Evolutionary conservation across 2,329 filamentous ascomycete genomes (phyloP).

Genomic region (Pleoardoris graminearum): DNA sequence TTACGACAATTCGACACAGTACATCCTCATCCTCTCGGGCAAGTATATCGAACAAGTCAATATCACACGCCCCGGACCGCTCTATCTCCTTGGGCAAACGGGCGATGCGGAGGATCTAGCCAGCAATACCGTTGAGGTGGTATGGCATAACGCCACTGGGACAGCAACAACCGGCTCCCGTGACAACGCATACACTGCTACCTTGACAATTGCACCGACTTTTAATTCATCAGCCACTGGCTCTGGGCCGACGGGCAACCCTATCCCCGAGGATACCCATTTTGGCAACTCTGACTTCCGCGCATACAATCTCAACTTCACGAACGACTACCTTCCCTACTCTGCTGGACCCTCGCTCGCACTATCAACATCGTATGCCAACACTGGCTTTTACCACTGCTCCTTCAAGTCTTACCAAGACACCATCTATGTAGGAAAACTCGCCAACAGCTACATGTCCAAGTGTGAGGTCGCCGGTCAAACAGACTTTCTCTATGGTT

Average conservation of each 20-base stretch:
- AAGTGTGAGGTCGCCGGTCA: slow-evolving; percentile 64
- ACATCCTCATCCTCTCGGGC: slow-evolving; percentile 64
- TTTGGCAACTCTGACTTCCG: slow-evolving; percentile 67
- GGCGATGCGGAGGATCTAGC: slow-evolving; percentile 52
- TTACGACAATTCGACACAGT: slow-evolving; percentile 51
- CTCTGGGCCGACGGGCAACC: slow-evolving; percentile 62
- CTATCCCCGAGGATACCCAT: slow-evolving; percentile 63
- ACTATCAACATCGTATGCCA: slow-evolving; percentile 64
- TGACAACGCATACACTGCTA: slow-evolving; percentile 66
- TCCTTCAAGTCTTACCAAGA: slow-evolving; percentile 71
- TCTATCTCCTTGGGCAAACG: slow-evolving; percentile 65
- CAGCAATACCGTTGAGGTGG: slow-evolving; percentile 59
- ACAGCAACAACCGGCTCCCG: slow-evolving; percentile 47
- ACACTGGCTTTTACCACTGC: slow-evolving; percentile 68
- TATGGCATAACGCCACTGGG: slow-evolving; percentile 61
- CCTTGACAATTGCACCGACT: slow-evolving; percentile 65
- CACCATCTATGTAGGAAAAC: slow-evolving; percentile 69
- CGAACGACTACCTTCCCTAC: slow-evolving; percentile 60
- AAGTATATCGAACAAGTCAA: slow-evolving; percentile 68
- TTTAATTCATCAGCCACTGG: slow-evolving; percentile 66
- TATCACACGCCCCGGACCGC: slow-evolving; percentile 62
- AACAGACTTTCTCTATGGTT: slow-evolving; percentile 71
- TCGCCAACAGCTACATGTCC: slow-evolving; percentile 68
- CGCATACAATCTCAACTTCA: slow-evolving; percentile 68
- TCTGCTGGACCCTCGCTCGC: slow-evolving; percentile 63